Base-by-base conservation (phyloP, 202 grass and related monocot species). In the Cymbopogon flexuosus region DNA sequence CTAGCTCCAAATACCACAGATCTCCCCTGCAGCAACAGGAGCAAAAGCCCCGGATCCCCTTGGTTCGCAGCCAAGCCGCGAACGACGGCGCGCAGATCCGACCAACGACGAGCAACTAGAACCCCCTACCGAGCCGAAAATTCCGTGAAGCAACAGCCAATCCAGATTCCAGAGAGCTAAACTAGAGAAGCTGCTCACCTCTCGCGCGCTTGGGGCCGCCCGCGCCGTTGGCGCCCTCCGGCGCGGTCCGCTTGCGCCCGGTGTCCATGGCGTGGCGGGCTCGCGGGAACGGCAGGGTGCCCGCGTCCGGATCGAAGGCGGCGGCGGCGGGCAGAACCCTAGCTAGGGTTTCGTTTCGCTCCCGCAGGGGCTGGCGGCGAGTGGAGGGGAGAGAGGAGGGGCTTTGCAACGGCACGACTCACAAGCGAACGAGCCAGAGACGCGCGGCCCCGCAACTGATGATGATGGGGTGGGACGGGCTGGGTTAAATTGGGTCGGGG, bases 201-300 rank as follows among this genome's bases (percentile, higher is more conserved):
- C 73, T 94, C 34, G 84, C 59, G 69, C 89, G 86, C 83, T 94
- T 94, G 77, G 72, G 73, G 72, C 75, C 79, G 67, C 46, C 81
- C 41, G 34, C 79, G 39, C 91, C 88, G 79, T 89, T 91, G 27
- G 83, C 23, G 37, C 82, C 80, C 80, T 75, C 79, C 6, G 79
- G 88, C 40, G 71, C 78, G 51, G 35, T 76, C 68, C 91, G 56
- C 91, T 93, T 93, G 75, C 86, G 79, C 15, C 22, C 77, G 3
- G 85, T 37, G 11, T 91, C 88, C 91, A 93, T 93, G 65, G 60
- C 18, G 75, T 91, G 65, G 60, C 18, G 75, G 51, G 81, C n/a
- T 70, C 31, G 40, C 52, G 21, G 34, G 36, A 8, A 8, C 5
- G 42, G 15, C 34, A 71, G 43, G 21, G 68, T 67, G 15, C 23